Evolutionary conservation across 306 rosid species (phyloP).

Genomic region (Malus asiatica): DNA sequence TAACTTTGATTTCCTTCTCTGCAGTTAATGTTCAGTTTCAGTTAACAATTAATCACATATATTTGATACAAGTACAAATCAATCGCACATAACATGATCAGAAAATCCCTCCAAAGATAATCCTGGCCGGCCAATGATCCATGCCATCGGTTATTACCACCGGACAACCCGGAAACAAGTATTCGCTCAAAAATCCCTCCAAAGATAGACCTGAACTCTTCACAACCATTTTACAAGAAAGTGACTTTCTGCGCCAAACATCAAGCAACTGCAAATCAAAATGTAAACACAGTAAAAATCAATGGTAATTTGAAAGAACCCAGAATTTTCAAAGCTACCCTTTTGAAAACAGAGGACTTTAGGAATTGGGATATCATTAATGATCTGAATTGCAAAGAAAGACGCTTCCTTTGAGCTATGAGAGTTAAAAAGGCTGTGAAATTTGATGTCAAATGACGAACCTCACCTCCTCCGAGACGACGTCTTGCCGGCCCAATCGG

Average conservation of each 20-base stretch:
- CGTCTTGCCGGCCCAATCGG: slow-evolving; percentile 31
- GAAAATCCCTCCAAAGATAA: slow-evolving; percentile 45
- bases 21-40: too few species aligned
- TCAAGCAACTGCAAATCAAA: slow-evolving; percentile 45
- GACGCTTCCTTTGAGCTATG: neutral
- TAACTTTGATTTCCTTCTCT: too few species aligned
- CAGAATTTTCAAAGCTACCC: neutral
- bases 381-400: neutral
- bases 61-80: too few species aligned
- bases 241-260: slow-evolving; percentile 62
- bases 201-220: slow-evolving; percentile 59
- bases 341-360: neutral
- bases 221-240: slow-evolving; percentile 45
- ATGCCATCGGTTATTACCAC: slow-evolving; percentile 72
- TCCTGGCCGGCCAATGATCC: slow-evolving; percentile 95
- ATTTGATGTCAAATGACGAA: slow-evolving; percentile 3
- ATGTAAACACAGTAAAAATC: neutral
- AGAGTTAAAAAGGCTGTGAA: neutral
- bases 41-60: too few species aligned
- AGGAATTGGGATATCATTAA: neutral
- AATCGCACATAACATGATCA: too few species aligned
- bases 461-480: slow-evolving; percentile 62
- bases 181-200: slow-evolving; percentile 68
- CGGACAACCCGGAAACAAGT: slow-evolving; percentile 52
- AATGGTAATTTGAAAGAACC: neutral